phyloP scores from a whole-genome alignment of 129 eudicot species.

The Chrysanthemum lavandulifolium region DNA sequence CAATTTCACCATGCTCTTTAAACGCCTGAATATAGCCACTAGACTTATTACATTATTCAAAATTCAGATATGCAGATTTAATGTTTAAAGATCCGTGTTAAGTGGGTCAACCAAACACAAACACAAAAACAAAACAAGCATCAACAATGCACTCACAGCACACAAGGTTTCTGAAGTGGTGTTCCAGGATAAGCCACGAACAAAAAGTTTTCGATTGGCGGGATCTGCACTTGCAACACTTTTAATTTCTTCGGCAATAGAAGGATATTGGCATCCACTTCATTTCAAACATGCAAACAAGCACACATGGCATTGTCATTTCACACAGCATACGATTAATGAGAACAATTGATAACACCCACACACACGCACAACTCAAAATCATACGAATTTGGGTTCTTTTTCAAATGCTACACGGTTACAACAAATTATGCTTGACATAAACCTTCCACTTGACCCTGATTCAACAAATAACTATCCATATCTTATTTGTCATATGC shows the following conservation, averaged over 20 bases:
- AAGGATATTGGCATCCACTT: conserved; percentile 71
- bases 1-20: conserved; percentile 71
- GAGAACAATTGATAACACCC: not conserved
- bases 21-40: conserved; percentile 39
- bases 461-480: no score
- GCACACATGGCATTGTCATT: conserved; percentile 63
- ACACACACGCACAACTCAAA: no score
- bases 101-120: conserved; percentile 19
- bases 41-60: no score
- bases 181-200: conserved; percentile 84
- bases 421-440: no score
- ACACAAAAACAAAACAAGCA: conserved; percentile 35
- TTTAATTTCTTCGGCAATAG: conserved; percentile 66
- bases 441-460: no score
- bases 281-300: conserved; percentile 78
- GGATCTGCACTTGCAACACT: conserved; percentile 84
- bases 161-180: conserved; percentile 71
- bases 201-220: conserved; percentile 82
- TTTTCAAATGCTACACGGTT: no score
- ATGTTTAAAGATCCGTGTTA: not conserved
- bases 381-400: no score
- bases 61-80: not conserved
- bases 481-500: no score
- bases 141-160: conserved; percentile 70
- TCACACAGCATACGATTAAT: conserved; percentile 42